Conservation (phyloP, 805 yeast genomes). For the Candida silvicultrix region DNA sequence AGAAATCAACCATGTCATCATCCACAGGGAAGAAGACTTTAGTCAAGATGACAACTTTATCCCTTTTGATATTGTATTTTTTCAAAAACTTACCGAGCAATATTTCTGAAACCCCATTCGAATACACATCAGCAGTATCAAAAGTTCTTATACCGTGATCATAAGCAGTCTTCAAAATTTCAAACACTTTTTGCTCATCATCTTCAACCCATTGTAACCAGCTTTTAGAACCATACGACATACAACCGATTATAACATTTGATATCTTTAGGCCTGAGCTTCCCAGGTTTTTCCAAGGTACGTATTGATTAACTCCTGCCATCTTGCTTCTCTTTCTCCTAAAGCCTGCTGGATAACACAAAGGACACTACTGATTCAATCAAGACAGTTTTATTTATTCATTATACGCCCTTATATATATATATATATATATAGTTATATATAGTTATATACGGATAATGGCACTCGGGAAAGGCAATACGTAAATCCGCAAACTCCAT, state of each 20-base stretch:
- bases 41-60: conserved; percentile 43
- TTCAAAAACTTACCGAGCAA: conserved; percentile 43
- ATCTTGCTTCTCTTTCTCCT: too few relatives aligned
- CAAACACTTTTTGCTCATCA: conserved; percentile 36
- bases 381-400: too few relatives aligned
- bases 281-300: conserved; percentile 22
- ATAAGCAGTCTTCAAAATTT: conserved; percentile 35
- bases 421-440: too few relatives aligned
- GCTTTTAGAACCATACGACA: conserved; percentile 38
- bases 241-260: conserved; percentile 42
- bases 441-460: too few relatives aligned
- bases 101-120: conserved; percentile 38
- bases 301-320: neutral
- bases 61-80: conserved; percentile 41
- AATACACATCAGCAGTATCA: conserved; percentile 41
- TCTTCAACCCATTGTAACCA: conserved; percentile 37
- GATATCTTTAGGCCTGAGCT: conserved; percentile 40
- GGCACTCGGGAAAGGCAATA: too few relatives aligned
- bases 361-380: too few relatives aligned
- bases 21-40: conserved; percentile 24
- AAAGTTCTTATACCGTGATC: conserved; percentile 37
- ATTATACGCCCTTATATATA: too few relatives aligned
- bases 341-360: too few relatives aligned
- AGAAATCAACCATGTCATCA: neutral
- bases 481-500: too few relatives aligned